phyloP scores from a whole-genome alignment of 352 stramenopile genomes.

The Pythium guiyangense region DNA sequence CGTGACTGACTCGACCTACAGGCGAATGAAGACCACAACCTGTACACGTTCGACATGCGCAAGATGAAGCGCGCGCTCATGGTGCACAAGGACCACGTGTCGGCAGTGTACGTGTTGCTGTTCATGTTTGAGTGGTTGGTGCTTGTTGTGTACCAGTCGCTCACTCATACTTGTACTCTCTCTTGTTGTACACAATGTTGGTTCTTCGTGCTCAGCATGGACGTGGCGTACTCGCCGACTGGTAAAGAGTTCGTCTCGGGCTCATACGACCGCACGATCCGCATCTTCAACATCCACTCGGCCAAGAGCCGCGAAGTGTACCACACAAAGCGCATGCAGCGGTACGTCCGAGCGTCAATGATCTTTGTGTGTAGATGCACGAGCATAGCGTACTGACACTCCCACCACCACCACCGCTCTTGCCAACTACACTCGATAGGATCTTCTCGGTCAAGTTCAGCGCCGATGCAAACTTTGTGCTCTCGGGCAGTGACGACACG shows the following conservation, averaged over 20 bases:
- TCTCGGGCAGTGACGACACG: conserved; percentile 98
- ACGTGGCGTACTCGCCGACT: conserved; percentile 96
- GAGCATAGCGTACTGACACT: neutral
- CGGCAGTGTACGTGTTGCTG: conserved; percentile 84
- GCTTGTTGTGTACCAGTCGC: neutral
- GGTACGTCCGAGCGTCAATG: conserved; percentile 29
- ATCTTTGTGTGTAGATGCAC: neutral
- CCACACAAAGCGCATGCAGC: conserved; percentile 99
- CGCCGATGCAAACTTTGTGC: conserved; percentile 92
- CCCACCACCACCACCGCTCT: neutral
- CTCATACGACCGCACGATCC: conserved; percentile 97
- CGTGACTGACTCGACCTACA: conserved; percentile 11
- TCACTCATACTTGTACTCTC: too few relatives aligned
- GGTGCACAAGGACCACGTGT: conserved; percentile 99
- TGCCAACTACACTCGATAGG: too few relatives aligned
- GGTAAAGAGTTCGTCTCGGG: conserved; percentile 97
- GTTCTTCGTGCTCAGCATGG: conserved; percentile 65
- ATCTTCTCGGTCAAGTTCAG: conserved; percentile 88
- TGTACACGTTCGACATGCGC: conserved; percentile 99
- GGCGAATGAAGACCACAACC: conserved; percentile 99
- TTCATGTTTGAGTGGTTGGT: neutral
- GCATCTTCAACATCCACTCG: conserved; percentile 93
- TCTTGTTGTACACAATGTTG: neutral
- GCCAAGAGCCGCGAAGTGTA: conserved; percentile 92
- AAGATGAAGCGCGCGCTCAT: conserved; percentile 92